Evolutionary conservation across 495 filamentous ascomycete species (phyloP).

Genomic region (Trypethelium eluteriae): DNA sequence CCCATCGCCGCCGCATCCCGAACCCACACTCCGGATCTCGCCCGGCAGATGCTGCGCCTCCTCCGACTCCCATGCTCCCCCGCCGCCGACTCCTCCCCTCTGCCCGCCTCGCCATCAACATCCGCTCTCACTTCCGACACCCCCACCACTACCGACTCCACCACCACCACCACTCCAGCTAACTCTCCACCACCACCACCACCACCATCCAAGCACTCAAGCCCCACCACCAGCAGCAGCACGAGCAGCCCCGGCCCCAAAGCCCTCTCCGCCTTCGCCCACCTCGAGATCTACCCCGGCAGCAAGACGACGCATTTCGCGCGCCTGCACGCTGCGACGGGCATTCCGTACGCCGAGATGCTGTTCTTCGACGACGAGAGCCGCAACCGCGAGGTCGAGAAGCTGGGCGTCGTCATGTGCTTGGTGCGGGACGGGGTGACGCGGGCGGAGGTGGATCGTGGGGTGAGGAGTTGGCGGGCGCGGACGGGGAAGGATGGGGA

Average conservation of each 20-base stretch:
- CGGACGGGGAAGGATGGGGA: slow-evolving; percentile 38
- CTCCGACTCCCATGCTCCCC: slow-evolving; percentile 53
- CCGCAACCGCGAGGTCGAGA: slow-evolving; percentile 73
- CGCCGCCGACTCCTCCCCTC: slow-evolving; percentile 21
- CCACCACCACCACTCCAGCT: slow-evolving; percentile 1
- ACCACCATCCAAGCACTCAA: too few relatives aligned
- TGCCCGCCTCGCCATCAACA: not conserved
- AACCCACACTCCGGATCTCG: slow-evolving; percentile 72
- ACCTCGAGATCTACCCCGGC: slow-evolving; percentile 82
- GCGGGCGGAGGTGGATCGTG: slow-evolving; percentile 69
- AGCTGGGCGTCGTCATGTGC: slow-evolving; percentile 73
- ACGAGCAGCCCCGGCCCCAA: slow-evolving; percentile 18
- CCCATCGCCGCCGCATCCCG: slow-evolving; percentile 72
- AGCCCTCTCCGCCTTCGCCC: slow-evolving; percentile 73
- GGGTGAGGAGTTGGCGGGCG: slow-evolving; percentile 74
- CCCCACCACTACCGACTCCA: slow-evolving; percentile 1
- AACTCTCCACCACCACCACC: not conserved
- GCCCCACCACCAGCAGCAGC: too few relatives aligned
- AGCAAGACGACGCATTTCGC: slow-evolving; percentile 82
- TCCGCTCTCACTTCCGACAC: too few relatives aligned
- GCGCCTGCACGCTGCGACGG: slow-evolving; percentile 57
- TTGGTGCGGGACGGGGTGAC: slow-evolving; percentile 73
- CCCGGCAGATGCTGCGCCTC: slow-evolving; percentile 67
- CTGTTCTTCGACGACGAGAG: slow-evolving; percentile 94
- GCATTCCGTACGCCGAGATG: slow-evolving; percentile 71